Conservation (phyloP, 1,284 basidiomycete species). For the Tilletia indica region DNA sequence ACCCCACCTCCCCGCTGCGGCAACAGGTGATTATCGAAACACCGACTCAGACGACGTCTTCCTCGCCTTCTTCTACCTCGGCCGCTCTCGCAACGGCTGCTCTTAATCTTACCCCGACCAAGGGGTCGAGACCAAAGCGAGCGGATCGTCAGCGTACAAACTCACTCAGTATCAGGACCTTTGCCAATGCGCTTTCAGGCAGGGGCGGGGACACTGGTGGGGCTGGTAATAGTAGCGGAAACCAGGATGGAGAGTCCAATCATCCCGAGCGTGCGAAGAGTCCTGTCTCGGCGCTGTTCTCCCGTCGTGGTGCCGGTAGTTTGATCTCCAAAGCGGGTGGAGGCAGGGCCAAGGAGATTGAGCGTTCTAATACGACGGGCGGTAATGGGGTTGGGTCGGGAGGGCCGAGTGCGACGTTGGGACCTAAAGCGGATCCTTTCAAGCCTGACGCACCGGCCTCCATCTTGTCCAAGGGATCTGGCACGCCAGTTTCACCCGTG, state of each 20-base stretch:
- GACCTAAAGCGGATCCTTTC: constrained; percentile 5
- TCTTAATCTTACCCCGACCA: neutral
- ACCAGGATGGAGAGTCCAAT: constrained; percentile 27
- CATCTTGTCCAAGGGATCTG: too few species aligned
- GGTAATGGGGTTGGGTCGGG: too few species aligned
- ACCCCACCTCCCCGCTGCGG: too few species aligned
- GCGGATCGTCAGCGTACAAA: constrained; percentile 34
- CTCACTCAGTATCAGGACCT: constrained; percentile 28
- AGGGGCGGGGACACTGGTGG: neutral
- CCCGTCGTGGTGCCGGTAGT: neutral
- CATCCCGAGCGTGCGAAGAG: constrained; percentile 38
- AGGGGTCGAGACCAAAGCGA: neutral
- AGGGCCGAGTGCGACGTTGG: neutral
- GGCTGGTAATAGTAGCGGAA: neutral
- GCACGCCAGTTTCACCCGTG: neutral
- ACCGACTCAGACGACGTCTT: neutral
- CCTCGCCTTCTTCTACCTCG: neutral
- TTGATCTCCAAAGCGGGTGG: neutral
- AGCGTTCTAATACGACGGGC: too few species aligned
- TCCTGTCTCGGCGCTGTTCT: constrained; percentile 25
- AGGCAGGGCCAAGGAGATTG: too few species aligned
- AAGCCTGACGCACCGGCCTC: too few species aligned
- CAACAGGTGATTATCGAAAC: too few species aligned
- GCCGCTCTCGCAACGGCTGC: neutral
- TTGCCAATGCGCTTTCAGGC: constrained; percentile 7